These are phyloP conservation scores for Fraxinus sp. DNA, from an alignment of 305 asterid genomes.

Conservation along the genomic window DNA sequence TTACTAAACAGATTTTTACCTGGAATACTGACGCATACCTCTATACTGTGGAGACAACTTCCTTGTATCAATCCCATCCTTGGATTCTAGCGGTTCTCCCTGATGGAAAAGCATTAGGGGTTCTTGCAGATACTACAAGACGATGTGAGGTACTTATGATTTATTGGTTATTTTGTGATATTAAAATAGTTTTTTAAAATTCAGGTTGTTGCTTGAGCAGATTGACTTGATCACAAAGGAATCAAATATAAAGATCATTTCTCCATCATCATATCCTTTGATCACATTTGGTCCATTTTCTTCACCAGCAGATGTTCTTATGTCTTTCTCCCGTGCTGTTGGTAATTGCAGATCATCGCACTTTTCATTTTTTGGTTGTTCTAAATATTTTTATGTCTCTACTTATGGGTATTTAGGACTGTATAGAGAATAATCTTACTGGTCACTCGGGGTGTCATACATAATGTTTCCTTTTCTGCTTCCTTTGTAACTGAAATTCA, in stretches of 20 bases:
- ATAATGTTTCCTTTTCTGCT: not conserved
- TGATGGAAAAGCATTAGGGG: slow-evolving; percentile 82
- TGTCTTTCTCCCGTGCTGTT: slow-evolving; percentile 65
- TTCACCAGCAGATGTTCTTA: slow-evolving; percentile 82
- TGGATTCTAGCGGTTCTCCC: slow-evolving; percentile 90
- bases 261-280: slow-evolving; percentile 63
- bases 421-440: not conserved
- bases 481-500: not conserved
- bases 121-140: slow-evolving; percentile 90
- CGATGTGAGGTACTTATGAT: slow-evolving; percentile 75
- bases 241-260: slow-evolving; percentile 55
- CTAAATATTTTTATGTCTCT: not conserved
- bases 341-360: slow-evolving; percentile 46
- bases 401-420: not conserved
- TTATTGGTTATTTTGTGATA: slow-evolving; percentile 12
- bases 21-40: slow-evolving; percentile 99
- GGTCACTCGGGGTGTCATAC: not conserved
- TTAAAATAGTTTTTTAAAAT: slow-evolving; percentile 14
- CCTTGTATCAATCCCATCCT: slow-evolving; percentile 96
- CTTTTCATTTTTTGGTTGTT: slow-evolving; percentile 17
- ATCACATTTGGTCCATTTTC: slow-evolving; percentile 90
- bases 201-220: slow-evolving; percentile 41
- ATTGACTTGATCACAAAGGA: slow-evolving; percentile 81
- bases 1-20: slow-evolving; percentile 55
- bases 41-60: slow-evolving; percentile 83